Evolutionary conservation across 208 protist genomes (phyloP).

Genomic region (Endotrypanum monterogeii): DNA sequence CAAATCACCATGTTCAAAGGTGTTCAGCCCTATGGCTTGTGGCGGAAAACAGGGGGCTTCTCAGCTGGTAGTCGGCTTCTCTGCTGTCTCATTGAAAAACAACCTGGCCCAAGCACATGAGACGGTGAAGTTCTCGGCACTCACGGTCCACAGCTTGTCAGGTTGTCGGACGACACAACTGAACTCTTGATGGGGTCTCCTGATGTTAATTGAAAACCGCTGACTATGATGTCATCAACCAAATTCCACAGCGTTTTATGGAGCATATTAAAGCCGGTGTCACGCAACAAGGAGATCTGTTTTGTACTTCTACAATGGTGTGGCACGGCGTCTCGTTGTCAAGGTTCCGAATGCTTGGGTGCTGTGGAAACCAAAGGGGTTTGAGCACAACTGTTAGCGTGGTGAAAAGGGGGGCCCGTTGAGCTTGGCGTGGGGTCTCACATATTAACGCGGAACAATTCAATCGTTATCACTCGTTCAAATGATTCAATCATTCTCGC

Average conservation of each 20-base stretch:
- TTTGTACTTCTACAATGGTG: conserved; percentile 17
- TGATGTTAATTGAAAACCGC: conserved; percentile 23
- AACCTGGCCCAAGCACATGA: conserved; percentile 21
- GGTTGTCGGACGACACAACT: conserved; percentile 27
- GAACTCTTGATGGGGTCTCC: conserved; percentile 13
- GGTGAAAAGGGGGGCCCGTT: conserved; percentile 17
- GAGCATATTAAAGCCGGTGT: conserved; percentile 15
- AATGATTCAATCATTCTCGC: conserved; percentile 5
- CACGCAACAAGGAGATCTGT: conserved; percentile 8
- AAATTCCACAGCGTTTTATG: conserved; percentile 18
- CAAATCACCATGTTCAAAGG: neutral
- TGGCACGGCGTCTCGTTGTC: conserved; percentile 9
- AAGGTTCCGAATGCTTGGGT: neutral
- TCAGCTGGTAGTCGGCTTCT: conserved; percentile 28
- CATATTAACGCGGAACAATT: conserved; percentile 7
- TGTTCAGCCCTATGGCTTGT: neutral
- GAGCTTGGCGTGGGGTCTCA: conserved; percentile 19
- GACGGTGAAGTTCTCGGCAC: conserved; percentile 26
- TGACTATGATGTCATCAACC: conserved; percentile 2
- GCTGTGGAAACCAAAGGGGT: no score
- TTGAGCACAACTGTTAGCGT: conserved; percentile 9
- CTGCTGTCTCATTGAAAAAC: conserved; percentile 28
- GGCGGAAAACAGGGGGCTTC: neutral
- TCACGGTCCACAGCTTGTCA: conserved; percentile 22
- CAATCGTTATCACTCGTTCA: conserved; percentile 6